Base-by-base conservation (phyloP, 1,284 basidiomycete species). In the Apiotrichum mycotoxinovorans region DNA sequence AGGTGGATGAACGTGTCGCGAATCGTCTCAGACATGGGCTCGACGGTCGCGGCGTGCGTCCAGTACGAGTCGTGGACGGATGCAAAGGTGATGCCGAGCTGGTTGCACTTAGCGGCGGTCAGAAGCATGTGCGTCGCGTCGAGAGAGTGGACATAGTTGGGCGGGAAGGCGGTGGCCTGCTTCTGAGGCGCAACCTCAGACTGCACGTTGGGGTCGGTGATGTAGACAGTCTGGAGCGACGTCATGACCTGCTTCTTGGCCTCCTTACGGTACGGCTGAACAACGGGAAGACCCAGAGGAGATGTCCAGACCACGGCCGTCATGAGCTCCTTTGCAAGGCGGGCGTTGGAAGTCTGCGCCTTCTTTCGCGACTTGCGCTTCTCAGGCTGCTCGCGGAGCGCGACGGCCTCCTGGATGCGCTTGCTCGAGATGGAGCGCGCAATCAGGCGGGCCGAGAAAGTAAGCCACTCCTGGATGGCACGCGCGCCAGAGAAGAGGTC, bases 41-140 rank as follows among this genome's bases (percentile, higher is more conserved):
- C 91, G 59, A 98, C 89, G 61, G 84, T 85, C 38, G 81, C 83
- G 0, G 95, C 89, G 72, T 99, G 95, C 9, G 95, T 98, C 95
- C 95, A 99, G 80, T 98, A 99, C 1, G 93, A 97, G 74, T 99
- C 96, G 76, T 99, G 95, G 15, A 98, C 96, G 3, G 91, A 90
- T 0, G 94, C 95, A 73, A 98, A 98, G 0, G 87, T 87, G 58
- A 96, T 73, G 47, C 80, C 81, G 68, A 84, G 61, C 73, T 89
- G 87, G 66, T 83, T 80, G 72, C 91, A 97, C 69, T 91, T 87
- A 41, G 96, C 81, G n/a, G 95, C 94, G 1, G 94, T 98, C 64
- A 98, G 79, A 83, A 98, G 88, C 94, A 99, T 98, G 78, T 99
- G 96, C 1, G 95, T 97, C 4, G 96, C 96, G 74, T 99, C 96